These are phyloP conservation scores for Iris pallida DNA, from an alignment of 116 monocot species.

Conservation along the genomic window DNA sequence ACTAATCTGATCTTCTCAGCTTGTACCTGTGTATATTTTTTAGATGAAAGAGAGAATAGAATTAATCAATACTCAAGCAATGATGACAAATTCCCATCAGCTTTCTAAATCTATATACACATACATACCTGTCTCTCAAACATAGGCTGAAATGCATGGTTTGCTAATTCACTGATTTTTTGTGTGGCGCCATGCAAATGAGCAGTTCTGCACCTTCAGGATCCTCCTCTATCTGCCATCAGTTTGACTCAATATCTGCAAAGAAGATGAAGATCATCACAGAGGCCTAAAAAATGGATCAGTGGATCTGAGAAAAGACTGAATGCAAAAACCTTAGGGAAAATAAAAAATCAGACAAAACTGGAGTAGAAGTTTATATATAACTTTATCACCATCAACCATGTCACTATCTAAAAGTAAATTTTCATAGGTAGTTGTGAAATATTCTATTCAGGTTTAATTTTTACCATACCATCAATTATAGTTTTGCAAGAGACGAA, in stretches of 20 bases:
- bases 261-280: constrained; percentile 1
- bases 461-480: constrained; percentile 68
- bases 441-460: not conserved
- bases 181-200: constrained; percentile 69
- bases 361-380: not conserved
- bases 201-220: constrained; percentile 93
- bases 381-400: not conserved
- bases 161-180: constrained; percentile 65
- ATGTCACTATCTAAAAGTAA: no score
- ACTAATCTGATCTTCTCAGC: constrained; percentile 99
- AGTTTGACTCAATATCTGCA: constrained; percentile 94
- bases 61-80: constrained; percentile 12
- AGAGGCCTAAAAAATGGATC: not conserved
- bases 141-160: constrained; percentile 94
- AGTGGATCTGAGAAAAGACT: not conserved
- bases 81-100: not conserved
- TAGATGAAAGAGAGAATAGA: constrained; percentile 2
- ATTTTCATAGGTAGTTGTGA: no score
- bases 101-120: not conserved
- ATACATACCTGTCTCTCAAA: constrained; percentile 87
- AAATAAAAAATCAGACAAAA: not conserved
- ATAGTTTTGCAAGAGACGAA: constrained; percentile 98
- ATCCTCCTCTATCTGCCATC: constrained; percentile 94
- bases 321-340: not conserved
- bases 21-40: constrained; percentile 55